phyloP scores from a whole-genome alignment of 495 filamentous ascomycete genomes.

The Barbatosphaeria neglecta region DNA sequence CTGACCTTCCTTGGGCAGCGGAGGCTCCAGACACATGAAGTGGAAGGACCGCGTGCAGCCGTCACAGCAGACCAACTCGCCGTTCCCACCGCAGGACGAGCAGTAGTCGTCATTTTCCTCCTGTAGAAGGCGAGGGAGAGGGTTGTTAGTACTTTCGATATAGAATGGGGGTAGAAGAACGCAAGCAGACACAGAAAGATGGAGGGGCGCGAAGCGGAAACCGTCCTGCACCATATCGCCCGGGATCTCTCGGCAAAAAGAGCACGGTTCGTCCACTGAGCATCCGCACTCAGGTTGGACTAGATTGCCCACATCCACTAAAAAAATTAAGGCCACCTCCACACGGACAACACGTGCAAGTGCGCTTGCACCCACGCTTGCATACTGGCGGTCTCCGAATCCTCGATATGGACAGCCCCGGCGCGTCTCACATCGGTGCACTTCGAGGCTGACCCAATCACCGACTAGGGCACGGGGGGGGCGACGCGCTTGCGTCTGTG shows the following conservation, averaged over 20 bases:
- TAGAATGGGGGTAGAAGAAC: too few species aligned
- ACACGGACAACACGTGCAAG: background rate
- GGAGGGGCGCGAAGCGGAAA: too few species aligned
- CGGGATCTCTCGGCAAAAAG: too few species aligned
- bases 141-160: too few species aligned
- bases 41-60: conserved; percentile 81
- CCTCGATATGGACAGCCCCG: too few species aligned
- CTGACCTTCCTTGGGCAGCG: conserved; percentile 48
- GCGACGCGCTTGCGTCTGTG: background rate
- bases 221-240: too few species aligned
- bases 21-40: conserved; percentile 72
- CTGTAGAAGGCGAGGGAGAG: conserved; percentile 18
- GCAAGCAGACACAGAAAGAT: too few species aligned
- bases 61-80: conserved; percentile 86
- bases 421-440: background rate
- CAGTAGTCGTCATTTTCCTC: conserved; percentile 86
- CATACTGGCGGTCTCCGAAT: too few species aligned
- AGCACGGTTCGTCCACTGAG: too few species aligned
- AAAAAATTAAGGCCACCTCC: too few species aligned
- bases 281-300: too few species aligned
- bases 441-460: background rate
- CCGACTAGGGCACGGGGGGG: background rate
- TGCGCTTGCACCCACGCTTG: background rate
- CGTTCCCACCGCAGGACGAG: conserved; percentile 65
- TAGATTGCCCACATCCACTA: too few species aligned